Percentiles rank a stretch among this genome's conserved stretches.
These are phyloP conservation scores for Globisporangium yorkense DNA, from an alignment of 352 stramenopile species.

Conservation along the genomic window DNA sequence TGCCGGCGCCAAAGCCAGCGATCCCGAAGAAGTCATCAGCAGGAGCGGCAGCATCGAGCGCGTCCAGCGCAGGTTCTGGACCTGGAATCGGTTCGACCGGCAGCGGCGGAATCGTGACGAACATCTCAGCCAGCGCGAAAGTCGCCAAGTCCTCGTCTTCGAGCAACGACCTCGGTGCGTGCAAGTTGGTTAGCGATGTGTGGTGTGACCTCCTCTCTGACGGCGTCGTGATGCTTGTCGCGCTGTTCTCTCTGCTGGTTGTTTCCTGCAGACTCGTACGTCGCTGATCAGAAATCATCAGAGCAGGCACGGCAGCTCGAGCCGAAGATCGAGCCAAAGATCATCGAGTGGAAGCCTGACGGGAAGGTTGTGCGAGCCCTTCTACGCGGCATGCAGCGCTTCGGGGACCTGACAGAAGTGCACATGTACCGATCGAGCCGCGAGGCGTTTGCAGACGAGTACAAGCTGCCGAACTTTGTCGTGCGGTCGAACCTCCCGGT, in stretches of 20 bases:
- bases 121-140: conserved; percentile 48
- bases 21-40: conserved; percentile 29
- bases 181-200: not conserved
- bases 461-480: conserved; percentile 72
- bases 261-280: conserved; percentile 12
- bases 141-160: conserved; percentile 27
- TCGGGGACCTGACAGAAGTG: conserved; percentile 75
- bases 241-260: not conserved
- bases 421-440: conserved; percentile 34
- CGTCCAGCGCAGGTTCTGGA: conserved; percentile 5
- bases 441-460: conserved; percentile 68
- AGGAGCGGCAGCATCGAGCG: not conserved
- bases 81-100: not conserved
- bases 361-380: conserved; percentile 67
- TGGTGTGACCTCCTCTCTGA: not conserved
- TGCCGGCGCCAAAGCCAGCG: conserved; percentile 21
- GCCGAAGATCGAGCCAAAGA: conserved; percentile 29
- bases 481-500: conserved; percentile 49
- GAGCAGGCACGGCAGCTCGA: conserved; percentile 36
- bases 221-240: not conserved
- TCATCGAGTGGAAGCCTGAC: conserved; percentile 42
- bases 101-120: conserved; percentile 30
- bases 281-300: conserved; percentile 18
- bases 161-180: conserved; percentile 21
- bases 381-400: conserved; percentile 64